Conservation (phyloP, 768 basidiomycete species). For the Mycena polygramma region DNA sequence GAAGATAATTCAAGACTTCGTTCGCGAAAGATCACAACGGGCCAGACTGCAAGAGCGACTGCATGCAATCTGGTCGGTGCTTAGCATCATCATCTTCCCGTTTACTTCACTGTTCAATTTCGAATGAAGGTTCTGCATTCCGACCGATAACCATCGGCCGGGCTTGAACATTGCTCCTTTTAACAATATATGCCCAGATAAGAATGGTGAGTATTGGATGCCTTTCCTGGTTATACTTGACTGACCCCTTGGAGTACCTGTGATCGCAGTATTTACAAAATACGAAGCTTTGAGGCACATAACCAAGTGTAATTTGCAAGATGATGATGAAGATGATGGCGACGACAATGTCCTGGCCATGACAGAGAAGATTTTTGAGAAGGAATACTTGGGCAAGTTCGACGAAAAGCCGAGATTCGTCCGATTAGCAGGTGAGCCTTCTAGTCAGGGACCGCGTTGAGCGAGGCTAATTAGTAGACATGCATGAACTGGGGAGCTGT, state of each 20-base stretch:
- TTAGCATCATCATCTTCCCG: background rate
- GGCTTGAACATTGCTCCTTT: conserved; percentile 8
- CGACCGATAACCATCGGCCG: conserved; percentile 6
- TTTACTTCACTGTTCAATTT: background rate
- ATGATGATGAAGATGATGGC: background rate
- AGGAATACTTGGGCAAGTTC: background rate
- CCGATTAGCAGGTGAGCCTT: background rate
- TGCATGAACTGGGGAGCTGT: background rate
- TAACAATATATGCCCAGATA: conserved; percentile 6
- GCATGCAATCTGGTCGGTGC: conserved; percentile 10
- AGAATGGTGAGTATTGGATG: conserved; percentile 8
- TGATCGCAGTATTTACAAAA: conserved; percentile 20
- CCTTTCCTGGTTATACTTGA: background rate
- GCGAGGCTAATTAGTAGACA: background rate
- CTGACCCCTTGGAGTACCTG: background rate
- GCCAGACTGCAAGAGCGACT: background rate
- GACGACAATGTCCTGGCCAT: background rate
- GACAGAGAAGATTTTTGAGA: background rate
- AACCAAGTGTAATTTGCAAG: background rate
- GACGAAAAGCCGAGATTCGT: background rate
- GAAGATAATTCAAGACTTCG: background rate
- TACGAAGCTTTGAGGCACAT: conserved; percentile 2
- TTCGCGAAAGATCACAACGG: conserved; percentile 1
- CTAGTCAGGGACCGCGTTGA: background rate
- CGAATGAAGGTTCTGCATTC: conserved; percentile 18